Evolutionary conservation across 176 grass and related monocot species (phyloP).

Genomic region (Cocos nucifera): DNA sequence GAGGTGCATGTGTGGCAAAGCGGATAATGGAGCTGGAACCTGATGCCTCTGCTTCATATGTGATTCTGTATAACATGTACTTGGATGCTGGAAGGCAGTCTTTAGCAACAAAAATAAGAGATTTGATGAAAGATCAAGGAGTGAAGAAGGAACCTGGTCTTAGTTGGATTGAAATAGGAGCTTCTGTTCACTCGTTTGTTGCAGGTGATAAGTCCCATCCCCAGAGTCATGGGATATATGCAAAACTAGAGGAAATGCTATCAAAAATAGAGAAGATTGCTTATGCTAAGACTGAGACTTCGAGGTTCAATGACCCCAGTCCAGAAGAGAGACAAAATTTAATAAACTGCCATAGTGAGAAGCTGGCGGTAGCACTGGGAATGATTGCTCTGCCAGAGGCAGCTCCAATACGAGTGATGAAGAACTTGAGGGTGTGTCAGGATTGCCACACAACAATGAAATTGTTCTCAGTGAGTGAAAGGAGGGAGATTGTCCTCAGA

Average conservation of each 20-base stretch:
- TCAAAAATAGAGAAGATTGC: constrained; percentile 35
- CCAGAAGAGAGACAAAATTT: constrained; percentile 11
- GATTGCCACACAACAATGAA: constrained; percentile 61
- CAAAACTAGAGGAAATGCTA: constrained; percentile 44
- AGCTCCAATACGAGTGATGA: constrained; percentile 55
- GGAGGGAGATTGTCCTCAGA: constrained; percentile 21
- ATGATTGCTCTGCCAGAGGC: constrained; percentile 40
- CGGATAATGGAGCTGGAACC: constrained; percentile 54
- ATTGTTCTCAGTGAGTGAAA: constrained; percentile 39
- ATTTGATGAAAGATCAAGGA: constrained; percentile 62
- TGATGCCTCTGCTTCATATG: constrained; percentile 44
- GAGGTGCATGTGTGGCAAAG: constrained; percentile 28
- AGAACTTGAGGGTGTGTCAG: constrained; percentile 54
- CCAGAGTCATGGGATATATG: constrained; percentile 39
- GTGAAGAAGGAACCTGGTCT: constrained; percentile 73
- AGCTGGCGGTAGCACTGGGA: constrained; percentile 51
- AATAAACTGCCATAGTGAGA: constrained; percentile 52
- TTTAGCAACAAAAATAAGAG: constrained; percentile 38
- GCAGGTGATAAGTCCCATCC: constrained; percentile 46
- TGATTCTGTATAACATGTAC: constrained; percentile 56
- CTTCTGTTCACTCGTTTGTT: constrained; percentile 56
- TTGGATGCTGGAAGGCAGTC: constrained; percentile 42
- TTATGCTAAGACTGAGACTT: background rate
- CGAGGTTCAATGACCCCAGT: constrained; percentile 12
- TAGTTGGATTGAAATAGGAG: constrained; percentile 54